These are phyloP conservation scores for Nakazawaea wickerhamii DNA, from an alignment of 805 yeast species.

Conservation along the genomic window DNA sequence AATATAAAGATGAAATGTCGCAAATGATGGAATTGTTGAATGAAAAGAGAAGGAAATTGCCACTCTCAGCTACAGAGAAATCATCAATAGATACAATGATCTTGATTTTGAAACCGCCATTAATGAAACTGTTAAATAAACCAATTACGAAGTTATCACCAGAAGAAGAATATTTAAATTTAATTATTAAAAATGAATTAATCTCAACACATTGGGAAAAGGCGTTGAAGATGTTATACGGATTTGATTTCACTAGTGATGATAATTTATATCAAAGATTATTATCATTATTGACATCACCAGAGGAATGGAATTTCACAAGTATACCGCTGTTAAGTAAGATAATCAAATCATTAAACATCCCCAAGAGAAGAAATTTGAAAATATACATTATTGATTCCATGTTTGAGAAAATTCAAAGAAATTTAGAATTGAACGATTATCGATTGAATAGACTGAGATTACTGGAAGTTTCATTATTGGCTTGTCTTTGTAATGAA, in stretches of 20 bases:
- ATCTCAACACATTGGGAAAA: constrained; percentile 27
- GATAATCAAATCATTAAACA: constrained; percentile 33
- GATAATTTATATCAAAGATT: constrained; percentile 30
- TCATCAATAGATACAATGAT: constrained; percentile 55
- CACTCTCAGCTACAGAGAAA: constrained; percentile 48
- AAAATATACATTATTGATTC: constrained; percentile 50
- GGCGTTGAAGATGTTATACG: constrained; percentile 33
- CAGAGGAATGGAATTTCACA: constrained; percentile 58
- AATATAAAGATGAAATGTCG: constrained; percentile 51
- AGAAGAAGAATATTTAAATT: constrained; percentile 43
- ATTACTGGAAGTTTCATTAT: constrained; percentile 52
- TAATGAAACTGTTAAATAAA: constrained; percentile 29
- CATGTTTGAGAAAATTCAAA: constrained; percentile 53
- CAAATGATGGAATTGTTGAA: constrained; percentile 57
- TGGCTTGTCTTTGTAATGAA: constrained; percentile 51
- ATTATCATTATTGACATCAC: constrained; percentile 44
- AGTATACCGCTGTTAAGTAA: constrained; percentile 45
- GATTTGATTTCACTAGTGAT: constrained; percentile 31
- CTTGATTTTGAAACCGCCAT: constrained; percentile 50
- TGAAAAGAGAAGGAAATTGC: constrained; percentile 41
- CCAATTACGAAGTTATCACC: constrained; percentile 25
- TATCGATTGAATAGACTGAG: constrained; percentile 55
- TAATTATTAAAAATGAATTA: constrained; percentile 49
- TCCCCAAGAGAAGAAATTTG: constrained; percentile 38
- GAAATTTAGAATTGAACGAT: constrained; percentile 63